Evolutionary conservation across 805 yeast genomes (phyloP).

Genomic region (Clavispora santaluciae): DNA sequence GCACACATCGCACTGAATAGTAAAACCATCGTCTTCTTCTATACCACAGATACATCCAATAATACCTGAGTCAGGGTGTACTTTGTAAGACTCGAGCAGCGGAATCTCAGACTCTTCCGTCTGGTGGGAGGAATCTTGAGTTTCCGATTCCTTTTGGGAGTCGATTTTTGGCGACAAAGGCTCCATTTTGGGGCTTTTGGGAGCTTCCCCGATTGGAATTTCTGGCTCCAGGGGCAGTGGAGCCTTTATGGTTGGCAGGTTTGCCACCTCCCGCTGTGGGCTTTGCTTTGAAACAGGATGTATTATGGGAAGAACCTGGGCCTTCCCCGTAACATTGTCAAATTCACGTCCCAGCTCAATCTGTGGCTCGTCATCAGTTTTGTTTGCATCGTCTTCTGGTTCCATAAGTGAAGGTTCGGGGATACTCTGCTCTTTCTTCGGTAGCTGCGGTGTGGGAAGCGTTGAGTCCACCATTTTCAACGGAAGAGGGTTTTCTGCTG

Average conservation of each 20-base stretch:
- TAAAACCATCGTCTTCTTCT: constrained; percentile 88
- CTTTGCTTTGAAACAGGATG: neutral
- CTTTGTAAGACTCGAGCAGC: constrained; percentile 47
- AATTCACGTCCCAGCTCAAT: too few relatives aligned
- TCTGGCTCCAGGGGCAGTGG: neutral
- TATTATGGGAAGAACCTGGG: too few relatives aligned
- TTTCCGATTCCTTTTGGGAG: neutral
- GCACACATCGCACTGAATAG: constrained; percentile 91
- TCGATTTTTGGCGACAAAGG: neutral
- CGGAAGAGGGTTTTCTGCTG: constrained; percentile 73
- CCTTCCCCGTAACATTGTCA: too few relatives aligned
- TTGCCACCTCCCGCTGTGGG: neutral
- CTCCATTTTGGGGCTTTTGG: neutral
- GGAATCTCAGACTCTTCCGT: constrained; percentile 18
- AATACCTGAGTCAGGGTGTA: constrained; percentile 76
- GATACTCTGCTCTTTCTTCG: neutral
- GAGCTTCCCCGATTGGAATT: too few relatives aligned
- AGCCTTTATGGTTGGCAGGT: neutral
- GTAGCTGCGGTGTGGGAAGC: neutral
- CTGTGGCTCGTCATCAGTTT: constrained; percentile 28
- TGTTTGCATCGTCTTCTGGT: constrained; percentile 20
- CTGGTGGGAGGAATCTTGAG: neutral
- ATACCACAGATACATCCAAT: constrained; percentile 88
- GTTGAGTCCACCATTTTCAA: constrained; percentile 15
- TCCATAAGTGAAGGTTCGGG: constrained; percentile 13